phyloP scores from a whole-genome alignment of 352 stramenopile species.

The Globisporangium spinosum region DNA sequence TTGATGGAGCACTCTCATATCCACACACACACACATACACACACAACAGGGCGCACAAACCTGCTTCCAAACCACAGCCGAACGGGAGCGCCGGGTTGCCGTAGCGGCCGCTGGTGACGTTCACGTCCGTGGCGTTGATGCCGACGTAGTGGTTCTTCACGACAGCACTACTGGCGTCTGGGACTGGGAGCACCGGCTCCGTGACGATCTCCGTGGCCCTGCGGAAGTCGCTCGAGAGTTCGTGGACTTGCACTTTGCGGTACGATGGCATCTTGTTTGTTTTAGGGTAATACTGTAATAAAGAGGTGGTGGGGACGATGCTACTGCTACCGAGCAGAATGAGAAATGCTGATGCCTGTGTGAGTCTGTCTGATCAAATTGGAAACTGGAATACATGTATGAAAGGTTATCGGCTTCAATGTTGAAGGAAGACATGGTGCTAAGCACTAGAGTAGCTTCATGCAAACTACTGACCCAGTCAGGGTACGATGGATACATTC shows the following conservation, averaged over 20 bases:
- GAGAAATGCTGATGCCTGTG: not conserved
- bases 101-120: slow-evolving; percentile 51
- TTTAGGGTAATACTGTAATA: no score
- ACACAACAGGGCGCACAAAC: not conserved
- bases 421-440: no score
- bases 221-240: slow-evolving; percentile 77
- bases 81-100: slow-evolving; percentile 29
- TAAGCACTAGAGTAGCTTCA: no score
- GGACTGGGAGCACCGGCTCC: slow-evolving; percentile 30
- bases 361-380: no score
- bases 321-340: not conserved
- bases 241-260: slow-evolving; percentile 22
- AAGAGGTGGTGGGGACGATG: not conserved
- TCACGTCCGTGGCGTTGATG: slow-evolving; percentile 54
- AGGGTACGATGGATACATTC: no score
- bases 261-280: not conserved
- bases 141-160: slow-evolving; percentile 37
- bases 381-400: no score
- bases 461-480: no score
- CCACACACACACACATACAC: not conserved
- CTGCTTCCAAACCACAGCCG: slow-evolving; percentile 37
- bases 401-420: no score
- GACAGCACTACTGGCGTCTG: slow-evolving; percentile 42
- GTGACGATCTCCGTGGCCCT: slow-evolving; percentile 60
- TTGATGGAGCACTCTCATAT: not conserved